Conservation (phyloP, 345 rosid species). For the Toxicodendron radicans region DNA sequence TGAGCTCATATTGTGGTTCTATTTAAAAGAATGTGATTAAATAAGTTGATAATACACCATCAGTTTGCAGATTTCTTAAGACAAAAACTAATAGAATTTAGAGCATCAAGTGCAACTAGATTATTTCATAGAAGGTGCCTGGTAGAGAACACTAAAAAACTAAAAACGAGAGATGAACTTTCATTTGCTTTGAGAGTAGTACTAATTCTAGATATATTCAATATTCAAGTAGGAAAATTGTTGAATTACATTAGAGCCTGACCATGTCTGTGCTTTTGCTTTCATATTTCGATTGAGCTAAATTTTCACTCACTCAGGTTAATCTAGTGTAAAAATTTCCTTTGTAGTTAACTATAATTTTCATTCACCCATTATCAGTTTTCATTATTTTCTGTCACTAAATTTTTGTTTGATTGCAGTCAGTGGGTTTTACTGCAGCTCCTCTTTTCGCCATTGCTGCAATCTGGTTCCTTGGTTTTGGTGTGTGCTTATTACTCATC, state of each 20-base stretch:
- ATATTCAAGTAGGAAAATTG: neutral
- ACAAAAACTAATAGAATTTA: no score
- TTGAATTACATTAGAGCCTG: neutral
- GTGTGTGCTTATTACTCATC: slow-evolving; percentile 52
- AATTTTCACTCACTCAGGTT: neutral
- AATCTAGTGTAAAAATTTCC: neutral
- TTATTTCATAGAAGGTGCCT: neutral
- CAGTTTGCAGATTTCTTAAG: no score
- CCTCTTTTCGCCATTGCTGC: slow-evolving; percentile 65
- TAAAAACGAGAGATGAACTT: neutral
- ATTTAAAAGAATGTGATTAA: no score
- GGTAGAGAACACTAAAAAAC: neutral
- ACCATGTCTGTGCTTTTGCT: slow-evolving; percentile 2
- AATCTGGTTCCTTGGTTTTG: slow-evolving; percentile 80
- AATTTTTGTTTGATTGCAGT: slow-evolving; percentile 51
- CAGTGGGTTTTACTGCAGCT: slow-evolving; percentile 80
- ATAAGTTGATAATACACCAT: no score
- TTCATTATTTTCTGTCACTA: no score
- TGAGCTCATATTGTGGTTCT: no score
- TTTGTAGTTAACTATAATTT: no score
- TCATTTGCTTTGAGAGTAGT: neutral
- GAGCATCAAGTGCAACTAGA: no score
- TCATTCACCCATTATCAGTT: no score
- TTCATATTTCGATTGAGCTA: neutral
- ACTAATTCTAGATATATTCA: neutral